Base-by-base conservation (phyloP, 768 basidiomycete genomes). In the Krasilnikovozyma curviuscula region DNA sequence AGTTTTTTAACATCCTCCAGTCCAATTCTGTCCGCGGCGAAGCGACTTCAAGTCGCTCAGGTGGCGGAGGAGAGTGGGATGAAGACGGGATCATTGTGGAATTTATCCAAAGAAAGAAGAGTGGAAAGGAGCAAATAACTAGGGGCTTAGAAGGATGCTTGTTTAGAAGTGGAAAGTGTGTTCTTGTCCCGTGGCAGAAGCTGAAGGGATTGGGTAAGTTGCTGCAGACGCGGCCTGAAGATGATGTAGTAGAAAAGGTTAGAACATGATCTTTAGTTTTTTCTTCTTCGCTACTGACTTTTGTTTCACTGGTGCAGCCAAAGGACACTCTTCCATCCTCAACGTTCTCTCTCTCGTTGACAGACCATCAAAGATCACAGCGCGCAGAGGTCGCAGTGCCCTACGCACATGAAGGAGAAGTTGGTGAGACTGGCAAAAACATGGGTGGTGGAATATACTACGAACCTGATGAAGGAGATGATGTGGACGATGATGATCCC, bases 401-500 rank as follows among this genome's bases (percentile, higher is more conserved):
- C 3, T 98, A 93, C 59, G 81, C 72, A 2, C 86, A 89, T 58
- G 77, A 83, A 68, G 83, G 84, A 75, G 68, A 69, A 9, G 70
- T 34, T 12, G 44, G 38, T 16, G 29, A 35, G 18, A 43, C 51
- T 24, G 49, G 49, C 13, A 40, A 18, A 40, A 40, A 18, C 18
- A 18, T 18, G 25, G 48, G 29, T 3, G 56, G 54, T 19, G 52
- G 53, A 24, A 89, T 93, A 46, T 69, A 79, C 52, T 93, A 91
- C 54, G 83, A 88, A 56, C 85, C 88, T 8, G 88, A 89, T 61
- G 84, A 83, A 24, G 85, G 81, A 24, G 88, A 93, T 59, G 88
- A 93, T 55, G 74, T 89, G 43, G 88, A 93, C 59, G 88, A 89
- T 46, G 88, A 91, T 47, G 88, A 93, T 68, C 88, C 88, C 19